A percentile compares a stretch with the other conserved stretches of the same genome.
Evolutionary conservation across 179 eudicot species (phyloP).

Genomic region (Nepenthes alata): DNA sequence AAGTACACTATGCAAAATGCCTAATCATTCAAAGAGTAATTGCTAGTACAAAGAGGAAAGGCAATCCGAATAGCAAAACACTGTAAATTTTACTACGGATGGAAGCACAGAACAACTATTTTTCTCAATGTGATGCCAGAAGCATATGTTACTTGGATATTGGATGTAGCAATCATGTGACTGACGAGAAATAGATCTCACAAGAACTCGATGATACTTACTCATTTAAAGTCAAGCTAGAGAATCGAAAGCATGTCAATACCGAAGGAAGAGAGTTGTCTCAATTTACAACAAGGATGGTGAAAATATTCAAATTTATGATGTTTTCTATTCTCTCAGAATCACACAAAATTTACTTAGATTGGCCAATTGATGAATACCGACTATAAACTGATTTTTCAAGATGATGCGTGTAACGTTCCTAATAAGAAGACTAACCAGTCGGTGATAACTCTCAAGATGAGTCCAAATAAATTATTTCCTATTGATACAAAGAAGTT

Average conservation of each 20-base stretch:
- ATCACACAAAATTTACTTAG: conserved; percentile 10
- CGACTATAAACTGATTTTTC: conserved; percentile 9
- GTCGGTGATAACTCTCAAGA: background rate
- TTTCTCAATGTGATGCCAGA: background rate
- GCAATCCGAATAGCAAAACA: too few relatives aligned
- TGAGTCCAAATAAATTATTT: background rate
- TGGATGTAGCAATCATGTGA: conserved; percentile 16
- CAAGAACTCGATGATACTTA: background rate
- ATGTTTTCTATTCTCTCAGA: conserved; percentile 7
- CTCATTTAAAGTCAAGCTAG: conserved; percentile 3
- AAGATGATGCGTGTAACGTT: conserved; percentile 7
- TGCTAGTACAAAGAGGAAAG: too few relatives aligned
- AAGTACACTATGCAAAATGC: too few relatives aligned
- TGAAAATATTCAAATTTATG: background rate
- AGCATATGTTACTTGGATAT: conserved; percentile 12
- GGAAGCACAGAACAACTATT: conserved; percentile 3
- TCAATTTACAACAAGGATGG: conserved; percentile 11
- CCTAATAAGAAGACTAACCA: conserved; percentile 4
- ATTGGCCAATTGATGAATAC: conserved; percentile 12
- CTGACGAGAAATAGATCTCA: background rate
- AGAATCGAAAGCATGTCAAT: too few relatives aligned
- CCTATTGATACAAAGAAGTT: background rate
- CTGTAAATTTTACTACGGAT: background rate
- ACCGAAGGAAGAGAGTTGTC: conserved; percentile 3
- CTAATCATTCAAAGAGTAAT: too few relatives aligned